Percentiles rank a stretch among this genome's conserved stretches.
Evolutionary conservation across 2,329 filamentous ascomycete species (phyloP).

Genomic region (Ophiostoma novo-ulmi): DNA sequence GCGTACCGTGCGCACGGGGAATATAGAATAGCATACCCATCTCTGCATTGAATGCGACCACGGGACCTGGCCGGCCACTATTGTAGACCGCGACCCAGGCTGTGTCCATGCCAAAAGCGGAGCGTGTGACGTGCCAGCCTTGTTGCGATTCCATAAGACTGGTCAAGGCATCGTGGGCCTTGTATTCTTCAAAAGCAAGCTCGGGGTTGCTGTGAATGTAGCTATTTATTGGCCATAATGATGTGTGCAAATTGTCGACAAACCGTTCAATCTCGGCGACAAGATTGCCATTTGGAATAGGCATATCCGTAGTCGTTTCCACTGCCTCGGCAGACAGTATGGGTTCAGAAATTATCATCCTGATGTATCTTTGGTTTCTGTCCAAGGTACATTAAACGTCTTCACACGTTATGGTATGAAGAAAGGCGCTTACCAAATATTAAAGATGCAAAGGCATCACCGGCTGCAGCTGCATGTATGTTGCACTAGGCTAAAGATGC

Average conservation of each 20-base stretch:
- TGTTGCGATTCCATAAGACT: background rate
- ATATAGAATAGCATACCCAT: background rate
- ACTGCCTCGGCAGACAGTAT: background rate
- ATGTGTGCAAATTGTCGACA: background rate
- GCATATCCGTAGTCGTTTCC: background rate
- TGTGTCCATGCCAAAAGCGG: background rate
- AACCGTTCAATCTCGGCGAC: background rate
- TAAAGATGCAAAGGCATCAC: background rate
- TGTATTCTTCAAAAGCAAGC: conserved; percentile 17
- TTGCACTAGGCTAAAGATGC: background rate
- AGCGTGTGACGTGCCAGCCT: background rate
- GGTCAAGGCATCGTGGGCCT: conserved; percentile 8
- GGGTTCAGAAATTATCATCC: background rate
- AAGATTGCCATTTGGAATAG: background rate
- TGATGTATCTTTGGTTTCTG: background rate
- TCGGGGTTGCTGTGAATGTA: conserved; percentile 15
- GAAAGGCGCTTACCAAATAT: background rate
- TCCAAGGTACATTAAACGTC: background rate
- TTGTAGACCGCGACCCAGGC: background rate
- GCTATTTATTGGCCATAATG: conserved; percentile 12
- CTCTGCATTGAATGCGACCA: background rate
- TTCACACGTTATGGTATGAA: background rate
- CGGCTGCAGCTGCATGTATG: background rate
- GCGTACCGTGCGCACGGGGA: no score
- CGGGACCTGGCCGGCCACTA: background rate